phyloP scores from a whole-genome alignment of 768 basidiomycete species.

The Tulasnella sp. region DNA sequence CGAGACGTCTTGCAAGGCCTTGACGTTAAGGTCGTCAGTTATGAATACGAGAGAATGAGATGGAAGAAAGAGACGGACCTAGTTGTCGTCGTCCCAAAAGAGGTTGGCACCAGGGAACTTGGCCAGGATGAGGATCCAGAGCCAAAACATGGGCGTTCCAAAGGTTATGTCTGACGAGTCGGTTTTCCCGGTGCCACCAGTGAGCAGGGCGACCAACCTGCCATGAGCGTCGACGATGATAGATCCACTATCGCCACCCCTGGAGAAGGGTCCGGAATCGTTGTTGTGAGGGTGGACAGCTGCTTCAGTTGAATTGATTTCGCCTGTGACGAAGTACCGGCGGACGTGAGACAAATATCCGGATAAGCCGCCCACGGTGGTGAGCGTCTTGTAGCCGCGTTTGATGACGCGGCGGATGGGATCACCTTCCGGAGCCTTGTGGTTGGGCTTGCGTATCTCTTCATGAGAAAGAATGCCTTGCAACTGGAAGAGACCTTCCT shows the following conservation, averaged over 20 bases:
- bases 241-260: conserved; percentile 6
- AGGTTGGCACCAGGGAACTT: conserved; percentile 14
- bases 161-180: neutral
- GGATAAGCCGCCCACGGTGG: conserved; percentile 22
- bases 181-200: neutral
- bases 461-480: conserved; percentile 21
- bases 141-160: conserved; percentile 6
- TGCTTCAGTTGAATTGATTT: conserved; percentile 4
- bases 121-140: conserved; percentile 11
- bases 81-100: conserved; percentile 14
- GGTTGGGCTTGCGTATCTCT: conserved; percentile 20
- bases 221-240: conserved; percentile 6
- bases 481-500: conserved; percentile 20
- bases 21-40: conserved; percentile 16
- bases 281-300: neutral
- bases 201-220: conserved; percentile 5
- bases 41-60: conserved; percentile 13
- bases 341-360: conserved; percentile 21
- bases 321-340: conserved; percentile 18
- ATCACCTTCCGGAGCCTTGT: conserved; percentile 21
- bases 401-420: conserved; percentile 22
- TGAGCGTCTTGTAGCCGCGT: conserved; percentile 21
- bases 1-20: conserved; percentile 2
- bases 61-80: conserved; percentile 17
- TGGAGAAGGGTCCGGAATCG: conserved; percentile 9